Conservation (phyloP, 2,329 filamentous ascomycete species). For the Aspergillus pseudoterreus region DNA sequence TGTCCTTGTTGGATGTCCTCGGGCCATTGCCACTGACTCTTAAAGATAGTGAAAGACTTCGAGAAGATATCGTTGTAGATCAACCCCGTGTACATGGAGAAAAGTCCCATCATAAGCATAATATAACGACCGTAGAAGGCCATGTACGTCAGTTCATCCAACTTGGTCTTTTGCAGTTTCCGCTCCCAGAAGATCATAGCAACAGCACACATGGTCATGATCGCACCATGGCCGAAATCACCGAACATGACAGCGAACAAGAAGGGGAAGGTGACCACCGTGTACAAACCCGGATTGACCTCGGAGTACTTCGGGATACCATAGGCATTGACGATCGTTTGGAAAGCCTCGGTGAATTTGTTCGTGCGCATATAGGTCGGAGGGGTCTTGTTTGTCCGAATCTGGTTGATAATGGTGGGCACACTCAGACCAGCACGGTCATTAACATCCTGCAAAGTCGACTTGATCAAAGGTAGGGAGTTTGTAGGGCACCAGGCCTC, state of each 20-base stretch:
- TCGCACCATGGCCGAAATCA: constrained; percentile 87
- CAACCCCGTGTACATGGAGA: constrained; percentile 94
- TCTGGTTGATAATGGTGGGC: constrained; percentile 97
- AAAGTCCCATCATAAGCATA: constrained; percentile 95
- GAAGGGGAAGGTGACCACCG: constrained; percentile 98
- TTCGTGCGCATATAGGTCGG: constrained; percentile 98
- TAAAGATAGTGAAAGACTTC: constrained; percentile 82
- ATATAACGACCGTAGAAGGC: constrained; percentile 99
- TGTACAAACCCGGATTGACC: constrained; percentile 91
- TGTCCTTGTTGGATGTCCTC: constrained; percentile 62
- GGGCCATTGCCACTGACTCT: constrained; percentile 86
- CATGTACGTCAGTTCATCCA: constrained; percentile 97
- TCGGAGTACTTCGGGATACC: constrained; percentile 96
- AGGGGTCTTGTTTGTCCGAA: constrained; percentile 93
- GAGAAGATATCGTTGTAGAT: constrained; percentile 99
- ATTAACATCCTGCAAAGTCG: constrained; percentile 93
- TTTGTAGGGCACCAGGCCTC: constrained; percentile 97
- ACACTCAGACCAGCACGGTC: constrained; percentile 94
- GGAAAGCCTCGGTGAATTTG: constrained; percentile 96
- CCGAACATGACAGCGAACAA: constrained; percentile 99
- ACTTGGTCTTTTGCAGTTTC: constrained; percentile 74
- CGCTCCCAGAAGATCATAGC: constrained; percentile 98
- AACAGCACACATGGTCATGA: constrained; percentile 78
- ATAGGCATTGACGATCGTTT: constrained; percentile 98
- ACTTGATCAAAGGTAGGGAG: constrained; percentile 81